These are phyloP conservation scores for Strigomonas culicis DNA, from an alignment of 208 protist species.

Conservation along the genomic window DNA sequence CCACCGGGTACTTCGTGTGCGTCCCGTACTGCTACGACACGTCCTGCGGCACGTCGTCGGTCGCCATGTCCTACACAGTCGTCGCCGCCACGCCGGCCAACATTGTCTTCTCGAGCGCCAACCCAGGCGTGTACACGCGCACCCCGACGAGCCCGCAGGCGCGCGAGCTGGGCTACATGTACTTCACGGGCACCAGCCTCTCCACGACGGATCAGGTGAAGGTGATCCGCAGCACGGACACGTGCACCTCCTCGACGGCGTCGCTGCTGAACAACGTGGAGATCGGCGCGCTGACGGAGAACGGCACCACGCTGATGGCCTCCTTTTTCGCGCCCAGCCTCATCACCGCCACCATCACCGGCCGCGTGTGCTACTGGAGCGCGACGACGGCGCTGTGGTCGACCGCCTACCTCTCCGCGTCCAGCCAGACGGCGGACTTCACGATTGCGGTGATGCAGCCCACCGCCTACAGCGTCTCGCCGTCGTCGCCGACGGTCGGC, in stretches of 20 bases:
- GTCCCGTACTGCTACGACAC: slow-evolving; percentile 72
- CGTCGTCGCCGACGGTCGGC: slow-evolving; percentile 43
- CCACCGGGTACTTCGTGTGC: slow-evolving; percentile 66
- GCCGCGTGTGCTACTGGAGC: slow-evolving; percentile 76
- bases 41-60: slow-evolving; percentile 25
- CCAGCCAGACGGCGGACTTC: slow-evolving; percentile 45
- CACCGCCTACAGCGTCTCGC: slow-evolving; percentile 45
- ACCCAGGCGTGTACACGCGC: slow-evolving; percentile 57
- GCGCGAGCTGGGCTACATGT: slow-evolving; percentile 49
- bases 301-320: slow-evolving; percentile 19
- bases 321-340: slow-evolving; percentile 67
- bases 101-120: slow-evolving; percentile 41
- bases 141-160: slow-evolving; percentile 64
- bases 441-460: slow-evolving; percentile 81
- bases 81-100: slow-evolving; percentile 25
- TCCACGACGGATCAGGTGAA: slow-evolving; percentile 43
- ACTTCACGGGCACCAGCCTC: slow-evolving; percentile 55
- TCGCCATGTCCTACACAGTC: slow-evolving; percentile 61
- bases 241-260: slow-evolving; percentile 50
- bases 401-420: slow-evolving; percentile 37
- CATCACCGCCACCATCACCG: slow-evolving; percentile 36
- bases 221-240: slow-evolving; percentile 38
- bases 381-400: slow-evolving; percentile 42
- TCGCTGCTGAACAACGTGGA: slow-evolving; percentile 60
- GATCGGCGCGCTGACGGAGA: slow-evolving; percentile 27